These are phyloP conservation scores for Aspergillus sclerotiicarbonarius DNA, from an alignment of 495 filamentous ascomycete species.

Conservation along the genomic window DNA sequence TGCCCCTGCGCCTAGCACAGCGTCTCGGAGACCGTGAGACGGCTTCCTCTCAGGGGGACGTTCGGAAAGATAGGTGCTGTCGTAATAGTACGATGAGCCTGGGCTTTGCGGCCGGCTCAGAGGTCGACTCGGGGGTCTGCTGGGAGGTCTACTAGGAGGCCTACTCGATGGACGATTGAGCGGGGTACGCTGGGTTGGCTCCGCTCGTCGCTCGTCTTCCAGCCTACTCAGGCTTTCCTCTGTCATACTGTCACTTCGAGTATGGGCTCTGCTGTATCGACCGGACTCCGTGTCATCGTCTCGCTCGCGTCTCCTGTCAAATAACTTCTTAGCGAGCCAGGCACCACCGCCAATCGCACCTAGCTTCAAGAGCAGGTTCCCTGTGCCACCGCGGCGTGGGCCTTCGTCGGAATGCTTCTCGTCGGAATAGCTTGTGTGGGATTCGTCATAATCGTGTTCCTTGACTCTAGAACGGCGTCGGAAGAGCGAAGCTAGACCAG, in stretches of 20 bases:
- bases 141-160: constrained; percentile 35
- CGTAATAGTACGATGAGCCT: constrained; percentile 45
- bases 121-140: constrained; percentile 18
- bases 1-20: constrained; percentile 65
- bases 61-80: constrained; percentile 39
- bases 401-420: constrained; percentile 59
- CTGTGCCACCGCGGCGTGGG: constrained; percentile 52
- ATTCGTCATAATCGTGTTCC: constrained; percentile 39
- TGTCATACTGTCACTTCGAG: constrained; percentile 41
- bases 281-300: constrained; percentile 57
- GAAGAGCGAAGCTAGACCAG: constrained; percentile 59
- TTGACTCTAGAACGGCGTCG: constrained; percentile 40
- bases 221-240: constrained; percentile 43
- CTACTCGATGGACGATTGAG: constrained; percentile 42
- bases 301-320: constrained; percentile 55
- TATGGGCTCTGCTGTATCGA: constrained; percentile 45
- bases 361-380: constrained; percentile 63
- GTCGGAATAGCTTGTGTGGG: constrained; percentile 53
- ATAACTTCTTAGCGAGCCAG: constrained; percentile 61
- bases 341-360: constrained; percentile 66
- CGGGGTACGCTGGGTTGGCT: constrained; percentile 39
- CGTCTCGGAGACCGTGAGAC: constrained; percentile 58
- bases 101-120: constrained; percentile 32
- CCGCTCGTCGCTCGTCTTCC: constrained; percentile 42
- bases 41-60: constrained; percentile 32